A percentile compares a stretch with the other conserved stretches of the same genome.
These are phyloP conservation scores for Hygrocybe coccinea DNA, from an alignment of 768 basidiomycete genomes.

Conservation along the genomic window DNA sequence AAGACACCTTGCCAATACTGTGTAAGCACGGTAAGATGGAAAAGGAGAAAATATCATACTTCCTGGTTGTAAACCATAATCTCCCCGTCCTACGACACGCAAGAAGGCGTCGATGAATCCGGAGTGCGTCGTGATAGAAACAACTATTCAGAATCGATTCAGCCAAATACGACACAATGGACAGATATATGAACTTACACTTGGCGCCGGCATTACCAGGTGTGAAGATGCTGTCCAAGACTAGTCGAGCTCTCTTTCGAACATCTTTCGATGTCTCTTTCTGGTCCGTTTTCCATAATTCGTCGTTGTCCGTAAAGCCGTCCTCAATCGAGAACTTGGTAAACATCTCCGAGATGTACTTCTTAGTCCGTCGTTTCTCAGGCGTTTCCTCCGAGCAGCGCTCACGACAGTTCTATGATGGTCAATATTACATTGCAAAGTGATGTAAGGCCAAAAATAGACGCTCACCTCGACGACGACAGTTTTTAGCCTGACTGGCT, in stretches of 20 bases:
- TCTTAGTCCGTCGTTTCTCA: background rate
- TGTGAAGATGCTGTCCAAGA: background rate
- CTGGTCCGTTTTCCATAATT: background rate
- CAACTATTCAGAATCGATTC: too few species aligned
- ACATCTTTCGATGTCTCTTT: background rate
- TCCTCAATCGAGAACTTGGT: background rate
- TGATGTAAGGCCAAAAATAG: background rate
- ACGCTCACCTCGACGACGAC: background rate
- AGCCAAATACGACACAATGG: background rate
- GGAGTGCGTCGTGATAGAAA: background rate
- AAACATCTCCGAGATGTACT: background rate
- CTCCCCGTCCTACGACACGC: background rate
- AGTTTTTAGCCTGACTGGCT: background rate
- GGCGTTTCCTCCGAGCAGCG: background rate
- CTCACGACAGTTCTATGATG: background rate
- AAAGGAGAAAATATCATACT: background rate
- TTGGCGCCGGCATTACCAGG: background rate
- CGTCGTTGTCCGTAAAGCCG: background rate
- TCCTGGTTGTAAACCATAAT: background rate
- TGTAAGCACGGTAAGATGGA: background rate
- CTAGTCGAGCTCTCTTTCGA: background rate
- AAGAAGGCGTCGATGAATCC: background rate
- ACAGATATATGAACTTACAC: background rate
- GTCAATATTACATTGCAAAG: background rate
- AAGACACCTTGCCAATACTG: background rate